Evolutionary conservation across 2,329 filamentous ascomycete species (phyloP).

Genomic region (Dactylellina parvicollis): DNA sequence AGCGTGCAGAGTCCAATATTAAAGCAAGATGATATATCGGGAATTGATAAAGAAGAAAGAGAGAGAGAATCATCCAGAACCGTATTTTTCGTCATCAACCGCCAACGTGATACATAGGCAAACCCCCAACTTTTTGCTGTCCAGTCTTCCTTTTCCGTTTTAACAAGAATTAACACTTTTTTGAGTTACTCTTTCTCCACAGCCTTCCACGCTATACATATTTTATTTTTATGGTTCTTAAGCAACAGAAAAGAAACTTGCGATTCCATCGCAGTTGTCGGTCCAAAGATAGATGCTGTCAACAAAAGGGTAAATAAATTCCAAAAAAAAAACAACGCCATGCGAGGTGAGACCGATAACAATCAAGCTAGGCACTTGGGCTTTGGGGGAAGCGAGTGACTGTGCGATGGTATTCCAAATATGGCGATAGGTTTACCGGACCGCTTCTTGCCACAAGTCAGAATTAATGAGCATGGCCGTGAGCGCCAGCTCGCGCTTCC

Average conservation of each 20-base stretch:
- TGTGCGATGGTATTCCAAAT: too few species aligned
- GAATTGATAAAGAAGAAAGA: not conserved
- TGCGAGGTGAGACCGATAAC: not conserved
- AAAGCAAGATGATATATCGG: not conserved
- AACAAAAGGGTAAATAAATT: constrained; percentile 1
- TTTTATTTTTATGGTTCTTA: not conserved
- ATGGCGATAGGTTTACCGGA: not conserved
- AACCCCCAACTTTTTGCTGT: not conserved
- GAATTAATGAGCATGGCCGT: constrained; percentile 49
- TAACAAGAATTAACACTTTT: not conserved
- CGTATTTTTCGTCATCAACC: not conserved
- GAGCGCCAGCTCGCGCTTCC: constrained; percentile 40
- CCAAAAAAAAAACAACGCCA: constrained; percentile 1
- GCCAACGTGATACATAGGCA: constrained; percentile 1
- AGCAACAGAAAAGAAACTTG: not conserved
- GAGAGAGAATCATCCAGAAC: not conserved
- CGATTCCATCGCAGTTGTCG: not conserved
- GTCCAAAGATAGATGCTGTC: not conserved
- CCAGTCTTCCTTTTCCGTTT: not conserved
- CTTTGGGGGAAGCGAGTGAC: too few species aligned
- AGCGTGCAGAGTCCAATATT: constrained; percentile 9
- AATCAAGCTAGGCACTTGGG: not conserved
- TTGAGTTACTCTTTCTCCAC: not conserved
- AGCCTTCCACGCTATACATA: not conserved
- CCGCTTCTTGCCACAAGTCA: not conserved